phyloP scores from a whole-genome alignment of 371 early-diverging fungal genomes.

The Rhizopus stolonifer region DNA sequence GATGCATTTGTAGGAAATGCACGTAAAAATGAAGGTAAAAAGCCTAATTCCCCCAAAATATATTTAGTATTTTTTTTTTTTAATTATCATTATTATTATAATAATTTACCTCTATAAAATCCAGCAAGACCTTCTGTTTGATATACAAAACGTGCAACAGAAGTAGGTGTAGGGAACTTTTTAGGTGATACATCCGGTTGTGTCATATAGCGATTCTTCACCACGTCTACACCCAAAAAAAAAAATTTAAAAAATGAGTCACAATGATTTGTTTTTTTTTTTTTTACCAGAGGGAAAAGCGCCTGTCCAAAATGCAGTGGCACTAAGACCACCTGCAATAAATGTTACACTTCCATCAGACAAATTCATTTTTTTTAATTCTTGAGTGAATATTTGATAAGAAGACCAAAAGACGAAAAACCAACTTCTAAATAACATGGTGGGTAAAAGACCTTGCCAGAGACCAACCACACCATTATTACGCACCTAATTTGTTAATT shows the following conservation, averaged over 20 bases:
- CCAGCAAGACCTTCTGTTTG: slow-evolving; percentile 67
- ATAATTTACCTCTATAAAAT: slow-evolving; percentile 62
- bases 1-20: slow-evolving; percentile 92
- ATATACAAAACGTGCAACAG: slow-evolving; percentile 56
- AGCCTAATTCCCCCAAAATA: slow-evolving; percentile 48
- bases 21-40: slow-evolving; percentile 82
- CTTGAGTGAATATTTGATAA: slow-evolving; percentile 67
- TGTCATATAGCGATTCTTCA: slow-evolving; percentile 93
- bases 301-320: slow-evolving; percentile 87
- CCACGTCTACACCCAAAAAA: slow-evolving; percentile 56
- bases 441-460: slow-evolving; percentile 82
- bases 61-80: background rate
- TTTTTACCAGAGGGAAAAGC: slow-evolving; percentile 77
- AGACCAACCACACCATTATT: slow-evolving; percentile 79
- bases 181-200: slow-evolving; percentile 74
- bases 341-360: slow-evolving; percentile 71
- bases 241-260: slow-evolving; percentile 8
- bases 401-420: slow-evolving; percentile 91
- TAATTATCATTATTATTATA: no score
- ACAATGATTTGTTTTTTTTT: background rate
- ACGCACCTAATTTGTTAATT: slow-evolving; percentile 38
- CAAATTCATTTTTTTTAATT: slow-evolving; percentile 46
- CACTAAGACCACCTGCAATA: slow-evolving; percentile 87
- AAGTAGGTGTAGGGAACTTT: slow-evolving; percentile 57
- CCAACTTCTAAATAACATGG: slow-evolving; percentile 82